phyloP scores from a whole-genome alignment of 805 yeast species.

The Blastobotrys robertii region DNA sequence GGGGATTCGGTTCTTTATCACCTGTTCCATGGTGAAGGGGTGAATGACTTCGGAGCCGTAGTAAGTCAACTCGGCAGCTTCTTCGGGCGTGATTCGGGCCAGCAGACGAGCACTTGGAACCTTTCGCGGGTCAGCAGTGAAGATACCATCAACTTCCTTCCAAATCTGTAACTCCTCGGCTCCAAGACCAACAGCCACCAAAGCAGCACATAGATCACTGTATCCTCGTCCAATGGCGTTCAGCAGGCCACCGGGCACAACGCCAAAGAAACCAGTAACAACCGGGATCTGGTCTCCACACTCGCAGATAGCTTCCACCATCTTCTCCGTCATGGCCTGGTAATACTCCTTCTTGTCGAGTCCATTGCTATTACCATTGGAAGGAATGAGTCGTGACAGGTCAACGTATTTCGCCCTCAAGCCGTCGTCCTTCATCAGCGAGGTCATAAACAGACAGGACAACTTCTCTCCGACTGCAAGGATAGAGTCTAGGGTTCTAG shows the following conservation, averaged over 20 bases:
- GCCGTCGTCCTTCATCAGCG: slow-evolving; percentile 76
- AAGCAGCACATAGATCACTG: slow-evolving; percentile 95
- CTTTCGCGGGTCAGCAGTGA: slow-evolving; percentile 96
- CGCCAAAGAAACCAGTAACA: slow-evolving; percentile 90
- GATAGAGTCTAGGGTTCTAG: slow-evolving; percentile 79
- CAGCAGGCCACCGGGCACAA: slow-evolving; percentile 89
- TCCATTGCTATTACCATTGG: slow-evolving; percentile 40
- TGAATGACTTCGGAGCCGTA: slow-evolving; percentile 98
- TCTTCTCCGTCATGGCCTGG: slow-evolving; percentile 37
- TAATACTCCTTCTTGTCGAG: slow-evolving; percentile 57
- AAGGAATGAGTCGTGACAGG: slow-evolving; percentile 61
- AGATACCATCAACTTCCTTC: slow-evolving; percentile 99
- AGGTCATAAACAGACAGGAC: slow-evolving; percentile 81
- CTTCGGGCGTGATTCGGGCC: slow-evolving; percentile 90
- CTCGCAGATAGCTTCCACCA: slow-evolving; percentile 38
- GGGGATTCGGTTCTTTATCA: slow-evolving; percentile 89
- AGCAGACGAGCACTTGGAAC: slow-evolving; percentile 82
- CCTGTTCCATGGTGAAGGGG: slow-evolving; percentile 98
- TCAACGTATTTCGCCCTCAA: slow-evolving; percentile 70
- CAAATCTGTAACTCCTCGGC: slow-evolving; percentile 96
- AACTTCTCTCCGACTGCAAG: slow-evolving; percentile 93
- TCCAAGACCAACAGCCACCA: slow-evolving; percentile 82
- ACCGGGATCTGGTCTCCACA: slow-evolving; percentile 59
- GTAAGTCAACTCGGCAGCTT: slow-evolving; percentile 95
- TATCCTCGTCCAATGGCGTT: slow-evolving; percentile 95